Evolutionary conservation across 352 stramenopile species (phyloP).

Genomic region (Aphanomyces astaci): DNA sequence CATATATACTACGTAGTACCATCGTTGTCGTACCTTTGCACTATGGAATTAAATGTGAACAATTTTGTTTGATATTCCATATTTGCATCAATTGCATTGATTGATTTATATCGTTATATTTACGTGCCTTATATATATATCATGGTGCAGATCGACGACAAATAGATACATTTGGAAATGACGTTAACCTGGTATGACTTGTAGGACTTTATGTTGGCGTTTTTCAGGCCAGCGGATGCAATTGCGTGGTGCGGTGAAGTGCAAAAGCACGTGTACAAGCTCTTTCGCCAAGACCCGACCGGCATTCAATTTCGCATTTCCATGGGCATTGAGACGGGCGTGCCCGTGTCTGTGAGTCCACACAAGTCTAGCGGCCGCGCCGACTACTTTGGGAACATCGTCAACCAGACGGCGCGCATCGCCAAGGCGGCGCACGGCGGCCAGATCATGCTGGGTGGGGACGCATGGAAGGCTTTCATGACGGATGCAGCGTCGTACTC

Average conservation of each 20-base stretch:
- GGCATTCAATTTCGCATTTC: constrained; percentile 65
- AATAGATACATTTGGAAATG: not conserved
- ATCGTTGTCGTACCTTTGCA: too few species aligned
- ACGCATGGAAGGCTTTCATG: constrained; percentile 66
- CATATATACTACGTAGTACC: too few species aligned
- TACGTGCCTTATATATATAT: too few species aligned
- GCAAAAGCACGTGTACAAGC: constrained; percentile 35
- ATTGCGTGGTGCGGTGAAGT: constrained; percentile 84
- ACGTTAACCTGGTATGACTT: not conserved
- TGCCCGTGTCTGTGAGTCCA: constrained; percentile 75
- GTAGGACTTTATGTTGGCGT: constrained; percentile 81
- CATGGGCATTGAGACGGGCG: constrained; percentile 77
- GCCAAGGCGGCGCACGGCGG: constrained; percentile 72
- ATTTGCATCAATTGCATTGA: too few species aligned
- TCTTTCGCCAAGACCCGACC: constrained; percentile 17
- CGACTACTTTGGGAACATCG: constrained; percentile 86
- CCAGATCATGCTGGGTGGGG: constrained; percentile 72
- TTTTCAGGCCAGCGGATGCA: constrained; percentile 71
- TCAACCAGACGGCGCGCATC: constrained; percentile 83
- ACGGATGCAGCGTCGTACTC: constrained; percentile 20
- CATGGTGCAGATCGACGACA: too few species aligned
- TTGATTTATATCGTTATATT: too few species aligned
- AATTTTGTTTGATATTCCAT: too few species aligned
- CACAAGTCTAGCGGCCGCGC: constrained; percentile 83
- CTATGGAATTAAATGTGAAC: too few species aligned